A percentile compares a stretch with the other conserved stretches of the same genome.
Evolutionary conservation across 2,329 filamentous ascomycete species (phyloP).

Genomic region (Mollisiaceae sp.): DNA sequence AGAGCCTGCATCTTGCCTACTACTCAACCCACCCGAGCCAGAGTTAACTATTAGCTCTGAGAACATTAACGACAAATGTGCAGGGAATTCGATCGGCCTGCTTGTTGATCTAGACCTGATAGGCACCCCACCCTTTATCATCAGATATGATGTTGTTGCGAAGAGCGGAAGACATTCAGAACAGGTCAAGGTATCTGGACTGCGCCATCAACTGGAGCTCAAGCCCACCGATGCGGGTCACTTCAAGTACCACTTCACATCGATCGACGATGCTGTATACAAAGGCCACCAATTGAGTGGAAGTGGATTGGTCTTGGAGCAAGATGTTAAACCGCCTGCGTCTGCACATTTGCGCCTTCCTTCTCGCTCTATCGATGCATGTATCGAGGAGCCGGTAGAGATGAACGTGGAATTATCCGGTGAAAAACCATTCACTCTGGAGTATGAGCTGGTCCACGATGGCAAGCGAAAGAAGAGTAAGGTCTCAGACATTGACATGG

Average conservation of each 20-base stretch:
- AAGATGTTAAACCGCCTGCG: constrained; percentile 92
- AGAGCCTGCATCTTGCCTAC: constrained; percentile 90
- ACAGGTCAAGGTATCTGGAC: constrained; percentile 63
- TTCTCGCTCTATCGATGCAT: constrained; percentile 66
- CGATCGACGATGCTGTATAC: constrained; percentile 85
- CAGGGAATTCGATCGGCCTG: constrained; percentile 89
- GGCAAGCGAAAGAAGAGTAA: constrained; percentile 78
- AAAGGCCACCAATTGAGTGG: constrained; percentile 65
- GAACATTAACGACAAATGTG: constrained; percentile 92
- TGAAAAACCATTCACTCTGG: constrained; percentile 84
- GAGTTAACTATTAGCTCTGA: constrained; percentile 75
- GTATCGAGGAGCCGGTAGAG: constrained; percentile 80
- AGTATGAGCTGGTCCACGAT: constrained; percentile 92
- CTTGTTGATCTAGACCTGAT: constrained; percentile 87
- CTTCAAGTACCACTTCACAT: constrained; percentile 84
- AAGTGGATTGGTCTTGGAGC: constrained; percentile 71
- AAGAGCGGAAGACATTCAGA: constrained; percentile 53
- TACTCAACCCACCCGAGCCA: constrained; percentile 90
- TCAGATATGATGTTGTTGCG: constrained; percentile 76
- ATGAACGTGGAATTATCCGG: constrained; percentile 78
- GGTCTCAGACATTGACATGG: constrained; percentile 65
- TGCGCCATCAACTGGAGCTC: constrained; percentile 84
- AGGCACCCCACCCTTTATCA: constrained; percentile 88
- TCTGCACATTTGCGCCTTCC: constrained; percentile 72
- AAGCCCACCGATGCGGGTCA: constrained; percentile 80